Conservation (phyloP, 306 rosid genomes). For the Coriaria nepalensis region DNA sequence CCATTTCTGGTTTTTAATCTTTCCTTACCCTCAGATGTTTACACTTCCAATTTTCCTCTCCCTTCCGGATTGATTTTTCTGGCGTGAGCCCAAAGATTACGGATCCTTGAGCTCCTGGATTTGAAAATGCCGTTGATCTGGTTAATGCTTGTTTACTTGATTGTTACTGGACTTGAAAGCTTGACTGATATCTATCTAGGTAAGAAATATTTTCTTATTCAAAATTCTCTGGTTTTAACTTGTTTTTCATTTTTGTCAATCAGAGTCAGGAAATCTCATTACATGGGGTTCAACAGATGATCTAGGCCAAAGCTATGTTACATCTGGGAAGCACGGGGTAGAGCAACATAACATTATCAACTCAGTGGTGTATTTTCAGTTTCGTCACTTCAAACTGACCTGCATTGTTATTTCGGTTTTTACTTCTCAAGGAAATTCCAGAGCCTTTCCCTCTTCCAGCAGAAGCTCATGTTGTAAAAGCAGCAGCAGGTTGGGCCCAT, state of each 20-base stretch:
- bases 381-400: slow-evolving; percentile 11
- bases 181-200: not conserved
- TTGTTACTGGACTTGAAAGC: not conserved
- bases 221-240: not conserved
- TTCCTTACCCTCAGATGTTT: not conserved
- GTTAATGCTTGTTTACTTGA: not conserved
- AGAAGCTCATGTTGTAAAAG: slow-evolving; percentile 49
- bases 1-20: slow-evolving; percentile 48
- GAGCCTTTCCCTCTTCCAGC: slow-evolving; percentile 86
- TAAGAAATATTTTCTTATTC: not conserved
- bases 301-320: slow-evolving; percentile 89
- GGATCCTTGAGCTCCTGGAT: not conserved
- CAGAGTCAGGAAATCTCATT: slow-evolving; percentile 77
- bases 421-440: slow-evolving; percentile 60
- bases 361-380: not conserved
- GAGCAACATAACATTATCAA: slow-evolving; percentile 3
- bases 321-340: slow-evolving; percentile 98
- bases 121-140: not conserved
- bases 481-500: slow-evolving; percentile 96
- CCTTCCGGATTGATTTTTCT: not conserved
- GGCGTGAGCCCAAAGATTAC: not conserved
- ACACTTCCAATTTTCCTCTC: no score
- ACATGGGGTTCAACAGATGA: slow-evolving; percentile 99
- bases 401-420: slow-evolving; percentile 16
- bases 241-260: slow-evolving; percentile 6